phyloP scores from a whole-genome alignment of 352 stramenopile species.

The Pythium phragmitis region DNA sequence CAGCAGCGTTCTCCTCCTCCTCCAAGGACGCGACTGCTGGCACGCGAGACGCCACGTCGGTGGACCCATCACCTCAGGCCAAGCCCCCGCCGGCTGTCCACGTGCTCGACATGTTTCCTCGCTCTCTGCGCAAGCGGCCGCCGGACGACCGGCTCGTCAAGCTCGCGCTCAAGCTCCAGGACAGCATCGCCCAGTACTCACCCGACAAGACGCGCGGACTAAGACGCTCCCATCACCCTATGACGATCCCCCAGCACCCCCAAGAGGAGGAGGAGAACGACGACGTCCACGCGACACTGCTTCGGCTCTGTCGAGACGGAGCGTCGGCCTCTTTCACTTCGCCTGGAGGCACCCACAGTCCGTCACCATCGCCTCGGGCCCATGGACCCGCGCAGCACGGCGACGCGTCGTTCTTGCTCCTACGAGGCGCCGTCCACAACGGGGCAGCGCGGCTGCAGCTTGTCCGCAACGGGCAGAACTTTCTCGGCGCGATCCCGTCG shows the following conservation, averaged over 20 bases:
- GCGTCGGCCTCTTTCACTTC: slow-evolving; percentile 9
- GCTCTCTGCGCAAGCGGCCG: slow-evolving; percentile 34
- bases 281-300: slow-evolving; percentile 17
- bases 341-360: background rate
- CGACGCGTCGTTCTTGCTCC: slow-evolving; percentile 45
- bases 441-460: slow-evolving; percentile 45
- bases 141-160: slow-evolving; percentile 54
- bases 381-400: slow-evolving; percentile 15
- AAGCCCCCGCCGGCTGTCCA: background rate
- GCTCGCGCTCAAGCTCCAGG: slow-evolving; percentile 45
- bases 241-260: slow-evolving; percentile 10
- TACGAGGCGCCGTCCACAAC: slow-evolving; percentile 55
- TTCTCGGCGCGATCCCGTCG: slow-evolving; percentile 36
- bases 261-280: slow-evolving; percentile 3
- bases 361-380: slow-evolving; percentile 9
- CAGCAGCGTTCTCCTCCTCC: slow-evolving; percentile 18
- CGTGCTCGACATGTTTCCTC: slow-evolving; percentile 37
- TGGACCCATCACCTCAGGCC: background rate
- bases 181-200: slow-evolving; percentile 50
- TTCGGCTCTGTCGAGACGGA: slow-evolving; percentile 4
- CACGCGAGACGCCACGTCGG: background rate
- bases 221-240: slow-evolving; percentile 17
- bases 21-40: background rate
- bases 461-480: slow-evolving; percentile 46
- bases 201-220: slow-evolving; percentile 39